Percentiles rank a stretch among this genome's conserved stretches.
These are phyloP conservation scores for Penicillium digitatum DNA, from an alignment of 2,329 filamentous ascomycete genomes.

Conservation along the genomic window DNA sequence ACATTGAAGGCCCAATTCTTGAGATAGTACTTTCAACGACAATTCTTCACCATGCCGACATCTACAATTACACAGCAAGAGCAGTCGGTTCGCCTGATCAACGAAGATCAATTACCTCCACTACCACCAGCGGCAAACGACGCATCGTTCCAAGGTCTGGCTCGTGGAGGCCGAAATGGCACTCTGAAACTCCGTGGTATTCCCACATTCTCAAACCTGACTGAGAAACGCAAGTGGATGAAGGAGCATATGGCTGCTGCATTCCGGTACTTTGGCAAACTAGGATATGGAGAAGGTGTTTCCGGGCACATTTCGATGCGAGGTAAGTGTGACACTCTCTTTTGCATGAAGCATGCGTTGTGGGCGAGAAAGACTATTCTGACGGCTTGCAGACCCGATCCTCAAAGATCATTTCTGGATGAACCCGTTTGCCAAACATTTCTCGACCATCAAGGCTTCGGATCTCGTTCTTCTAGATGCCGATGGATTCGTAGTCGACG, in stretches of 20 bases:
- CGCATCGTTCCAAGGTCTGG: conserved; percentile 32
- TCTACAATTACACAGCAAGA: conserved; percentile 17
- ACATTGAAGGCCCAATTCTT: not conserved
- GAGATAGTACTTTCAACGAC: not conserved
- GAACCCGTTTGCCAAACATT: conserved; percentile 41
- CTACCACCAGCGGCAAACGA: conserved; percentile 26
- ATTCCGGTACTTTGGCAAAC: conserved; percentile 41
- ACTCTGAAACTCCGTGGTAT: conserved; percentile 37
- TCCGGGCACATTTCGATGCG: conserved; percentile 43
- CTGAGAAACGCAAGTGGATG: conserved; percentile 50
- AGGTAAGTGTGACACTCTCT: conserved; percentile 19
- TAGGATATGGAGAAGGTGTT: conserved; percentile 41
- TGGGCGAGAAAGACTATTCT: not conserved
- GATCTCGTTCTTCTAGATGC: conserved; percentile 41
- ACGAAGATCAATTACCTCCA: conserved; percentile 19
- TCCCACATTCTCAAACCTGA: conserved; percentile 40
- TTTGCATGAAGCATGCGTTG: not conserved
- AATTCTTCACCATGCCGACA: conserved; percentile 12
- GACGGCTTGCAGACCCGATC: conserved; percentile 29
- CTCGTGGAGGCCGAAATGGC: conserved; percentile 36
- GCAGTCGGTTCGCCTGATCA: conserved; percentile 18
- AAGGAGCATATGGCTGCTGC: conserved; percentile 49
- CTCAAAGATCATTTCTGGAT: conserved; percentile 42
- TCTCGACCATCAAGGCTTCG: conserved; percentile 41
- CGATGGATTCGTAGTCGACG: conserved; percentile 41